Evolutionary conservation across 2,329 filamentous ascomycete species (phyloP).

Genomic region (Monosporascus sp.): DNA sequence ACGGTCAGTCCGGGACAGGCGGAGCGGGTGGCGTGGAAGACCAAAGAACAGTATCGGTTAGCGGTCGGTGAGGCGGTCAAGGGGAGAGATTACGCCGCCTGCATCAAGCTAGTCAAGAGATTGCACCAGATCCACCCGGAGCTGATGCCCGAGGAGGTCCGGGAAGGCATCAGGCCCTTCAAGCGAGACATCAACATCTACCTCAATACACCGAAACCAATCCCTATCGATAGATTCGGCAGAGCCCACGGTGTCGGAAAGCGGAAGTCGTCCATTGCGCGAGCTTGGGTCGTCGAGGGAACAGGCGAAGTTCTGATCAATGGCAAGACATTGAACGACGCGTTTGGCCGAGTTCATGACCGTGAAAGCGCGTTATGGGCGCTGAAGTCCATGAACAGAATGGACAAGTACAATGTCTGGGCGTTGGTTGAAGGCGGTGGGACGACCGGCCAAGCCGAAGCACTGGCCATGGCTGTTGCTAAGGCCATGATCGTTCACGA

Average conservation of each 20-base stretch:
- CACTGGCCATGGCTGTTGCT: conserved; percentile 81
- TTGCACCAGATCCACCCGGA: conserved; percentile 81
- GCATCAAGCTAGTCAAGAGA: conserved; percentile 69
- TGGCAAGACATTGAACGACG: conserved; percentile 74
- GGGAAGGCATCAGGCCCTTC: conserved; percentile 60
- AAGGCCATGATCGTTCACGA: conserved; percentile 88
- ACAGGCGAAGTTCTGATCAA: conserved; percentile 88
- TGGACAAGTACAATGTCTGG: conserved; percentile 98
- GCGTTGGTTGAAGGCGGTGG: conserved; percentile 79
- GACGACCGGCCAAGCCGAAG: conserved; percentile 91
- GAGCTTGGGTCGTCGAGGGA: conserved; percentile 85
- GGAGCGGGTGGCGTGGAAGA: conserved; percentile 75
- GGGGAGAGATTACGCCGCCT: conserved; percentile 70
- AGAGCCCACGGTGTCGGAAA: conserved; percentile 74
- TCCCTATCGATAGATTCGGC: conserved; percentile 68
- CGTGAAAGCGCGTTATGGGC: conserved; percentile 93
- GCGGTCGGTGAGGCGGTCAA: conserved; percentile 67
- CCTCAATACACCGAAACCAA: conserved; percentile 56
- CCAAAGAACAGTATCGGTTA: conserved; percentile 67
- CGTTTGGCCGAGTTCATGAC: conserved; percentile 85
- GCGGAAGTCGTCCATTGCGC: conserved; percentile 81
- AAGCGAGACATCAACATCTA: conserved; percentile 69
- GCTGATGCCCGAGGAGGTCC: conserved; percentile 67
- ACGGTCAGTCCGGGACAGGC: conserved; percentile 58
- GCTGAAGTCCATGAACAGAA: conserved; percentile 70